Evolutionary conservation across 164 flowering plant species (phyloP).

Genomic region (Cinnamomum micranthum): DNA sequence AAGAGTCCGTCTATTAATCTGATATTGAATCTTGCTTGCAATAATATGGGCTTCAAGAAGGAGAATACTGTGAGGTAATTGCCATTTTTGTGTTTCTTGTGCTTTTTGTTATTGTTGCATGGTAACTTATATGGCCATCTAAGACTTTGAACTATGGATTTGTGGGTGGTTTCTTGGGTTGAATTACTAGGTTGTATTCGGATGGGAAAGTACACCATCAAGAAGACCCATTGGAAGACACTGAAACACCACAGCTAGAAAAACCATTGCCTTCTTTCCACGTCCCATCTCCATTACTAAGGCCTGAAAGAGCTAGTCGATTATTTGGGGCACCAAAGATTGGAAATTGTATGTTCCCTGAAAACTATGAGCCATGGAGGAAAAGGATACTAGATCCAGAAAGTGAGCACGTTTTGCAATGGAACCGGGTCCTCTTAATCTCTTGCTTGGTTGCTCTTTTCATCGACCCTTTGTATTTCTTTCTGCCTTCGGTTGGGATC

Average conservation of each 20-base stretch:
- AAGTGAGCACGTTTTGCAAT: slow-evolving; percentile 59
- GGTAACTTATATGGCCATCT: not conserved
- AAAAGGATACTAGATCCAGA: slow-evolving; percentile 78
- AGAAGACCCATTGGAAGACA: slow-evolving; percentile 28
- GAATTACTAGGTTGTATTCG: slow-evolving; percentile 51
- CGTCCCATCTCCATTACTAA: slow-evolving; percentile 27
- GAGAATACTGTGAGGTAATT: slow-evolving; percentile 60
- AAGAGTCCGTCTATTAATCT: not conserved
- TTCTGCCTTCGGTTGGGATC: slow-evolving; percentile 51
- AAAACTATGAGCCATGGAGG: slow-evolving; percentile 48
- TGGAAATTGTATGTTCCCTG: slow-evolving; percentile 47
- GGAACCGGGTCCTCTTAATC: slow-evolving; percentile 74
- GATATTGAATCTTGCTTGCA: not conserved
- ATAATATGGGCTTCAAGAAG: slow-evolving; percentile 41
- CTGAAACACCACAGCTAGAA: slow-evolving; percentile 8
- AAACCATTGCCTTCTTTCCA: slow-evolving; percentile 18
- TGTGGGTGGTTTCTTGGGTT: slow-evolving; percentile 7
- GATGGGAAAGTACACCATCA: slow-evolving; percentile 38
- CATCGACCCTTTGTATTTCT: slow-evolving; percentile 82
- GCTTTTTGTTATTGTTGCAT: not conserved
- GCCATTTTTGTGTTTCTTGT: not conserved
- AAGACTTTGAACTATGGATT: not conserved
- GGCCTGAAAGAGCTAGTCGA: slow-evolving; percentile 16
- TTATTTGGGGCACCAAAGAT: slow-evolving; percentile 26
- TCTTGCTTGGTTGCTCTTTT: slow-evolving; percentile 84